phyloP scores from a whole-genome alignment of 2,329 filamentous ascomycete species.

The Orbilia quercus region DNA sequence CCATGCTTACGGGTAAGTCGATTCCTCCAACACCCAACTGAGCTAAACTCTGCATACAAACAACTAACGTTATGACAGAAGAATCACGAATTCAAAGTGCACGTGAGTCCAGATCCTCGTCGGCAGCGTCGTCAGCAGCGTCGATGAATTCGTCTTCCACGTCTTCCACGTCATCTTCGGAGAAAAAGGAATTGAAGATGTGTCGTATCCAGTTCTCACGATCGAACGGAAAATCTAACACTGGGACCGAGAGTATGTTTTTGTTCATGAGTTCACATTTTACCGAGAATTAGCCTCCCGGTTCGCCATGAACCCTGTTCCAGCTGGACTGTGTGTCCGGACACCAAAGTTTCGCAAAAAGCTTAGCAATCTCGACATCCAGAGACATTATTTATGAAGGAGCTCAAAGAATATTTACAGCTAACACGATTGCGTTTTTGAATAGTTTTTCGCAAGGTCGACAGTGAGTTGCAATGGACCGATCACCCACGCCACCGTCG shows the following conservation, averaged over 20 bases:
- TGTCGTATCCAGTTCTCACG: slow-evolving; percentile 35
- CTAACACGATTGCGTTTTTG: slow-evolving; percentile 28
- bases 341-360: slow-evolving; percentile 10
- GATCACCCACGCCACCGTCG: slow-evolving; percentile 14
- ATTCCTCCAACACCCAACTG: not conserved
- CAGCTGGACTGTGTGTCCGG: slow-evolving; percentile 1
- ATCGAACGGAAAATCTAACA: slow-evolving; percentile 31
- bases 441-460: slow-evolving; percentile 53
- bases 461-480: slow-evolving; percentile 33
- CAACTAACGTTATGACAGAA: not conserved
- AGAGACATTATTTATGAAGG: too few species aligned
- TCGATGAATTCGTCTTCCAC: not conserved
- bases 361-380: not conserved
- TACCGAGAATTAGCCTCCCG: slow-evolving; percentile 4
- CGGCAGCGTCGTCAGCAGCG: not conserved
- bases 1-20: slow-evolving; percentile 41
- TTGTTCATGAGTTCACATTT: not conserved
- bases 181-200: slow-evolving; percentile 23
- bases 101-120: not conserved
- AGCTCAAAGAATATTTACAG: not conserved
- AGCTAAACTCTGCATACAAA: not conserved
- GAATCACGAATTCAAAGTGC: slow-evolving; percentile 1
- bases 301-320: slow-evolving; percentile 16
- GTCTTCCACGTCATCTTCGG: not conserved
- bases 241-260: slow-evolving; percentile 25